Conservation (phyloP, 2,329 filamentous ascomycete genomes). For the Fusarium albidum region DNA sequence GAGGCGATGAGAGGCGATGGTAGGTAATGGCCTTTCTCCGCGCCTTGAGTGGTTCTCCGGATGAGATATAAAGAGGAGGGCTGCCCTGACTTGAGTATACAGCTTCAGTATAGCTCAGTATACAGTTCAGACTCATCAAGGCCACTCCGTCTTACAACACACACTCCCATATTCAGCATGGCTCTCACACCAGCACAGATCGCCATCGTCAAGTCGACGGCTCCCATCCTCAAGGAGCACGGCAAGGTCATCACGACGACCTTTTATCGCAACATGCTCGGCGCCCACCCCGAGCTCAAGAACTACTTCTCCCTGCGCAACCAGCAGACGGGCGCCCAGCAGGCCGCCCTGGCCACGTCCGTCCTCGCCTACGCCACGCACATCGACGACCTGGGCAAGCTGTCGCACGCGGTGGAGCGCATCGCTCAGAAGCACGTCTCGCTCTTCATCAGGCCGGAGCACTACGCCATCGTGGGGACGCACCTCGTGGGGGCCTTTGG, state of each 20-base stretch:
- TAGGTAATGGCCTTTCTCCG: slow-evolving; percentile 36
- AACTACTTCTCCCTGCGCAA: slow-evolving; percentile 77
- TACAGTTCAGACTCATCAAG: slow-evolving; percentile 20
- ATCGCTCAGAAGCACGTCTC: slow-evolving; percentile 81
- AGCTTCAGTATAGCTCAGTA: too few relatives aligned
- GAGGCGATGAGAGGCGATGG: not conserved
- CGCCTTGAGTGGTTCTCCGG: slow-evolving; percentile 32
- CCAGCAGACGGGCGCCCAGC: slow-evolving; percentile 73
- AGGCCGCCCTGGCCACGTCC: slow-evolving; percentile 72
- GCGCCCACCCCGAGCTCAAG: slow-evolving; percentile 69
- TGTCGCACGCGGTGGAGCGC: slow-evolving; percentile 66
- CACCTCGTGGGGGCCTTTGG: slow-evolving; percentile 74
- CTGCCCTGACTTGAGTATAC: slow-evolving; percentile 7
- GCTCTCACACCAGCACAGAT: slow-evolving; percentile 70
- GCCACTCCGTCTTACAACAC: not conserved
- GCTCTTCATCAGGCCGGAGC: slow-evolving; percentile 72
- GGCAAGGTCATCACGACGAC: slow-evolving; percentile 73
- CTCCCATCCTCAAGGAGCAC: slow-evolving; percentile 74
- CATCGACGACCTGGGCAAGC: slow-evolving; percentile 72
- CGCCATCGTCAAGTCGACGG: slow-evolving; percentile 78
- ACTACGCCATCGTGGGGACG: slow-evolving; percentile 75
- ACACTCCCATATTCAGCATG: too few relatives aligned
- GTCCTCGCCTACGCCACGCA: slow-evolving; percentile 77
- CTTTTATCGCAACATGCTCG: slow-evolving; percentile 77
- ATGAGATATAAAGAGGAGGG: slow-evolving; percentile 28